Evolutionary conservation across 2,329 filamentous ascomycete species (phyloP).

Genomic region (Fusarium concolor): DNA sequence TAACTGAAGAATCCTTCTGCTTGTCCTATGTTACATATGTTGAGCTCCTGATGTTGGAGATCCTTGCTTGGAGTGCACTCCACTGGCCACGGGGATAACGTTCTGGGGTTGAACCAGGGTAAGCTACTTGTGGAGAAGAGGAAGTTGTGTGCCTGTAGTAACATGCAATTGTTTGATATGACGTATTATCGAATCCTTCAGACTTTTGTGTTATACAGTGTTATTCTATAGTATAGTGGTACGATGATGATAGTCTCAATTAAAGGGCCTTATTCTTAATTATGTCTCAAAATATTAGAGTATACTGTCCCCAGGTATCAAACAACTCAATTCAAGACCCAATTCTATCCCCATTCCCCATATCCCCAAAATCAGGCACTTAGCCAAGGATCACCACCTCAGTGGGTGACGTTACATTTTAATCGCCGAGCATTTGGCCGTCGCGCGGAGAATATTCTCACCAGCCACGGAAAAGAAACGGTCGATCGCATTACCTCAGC

Average conservation of each 20-base stretch:
- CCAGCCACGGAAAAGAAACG: not conserved
- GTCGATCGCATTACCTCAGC: slow-evolving; percentile 7
- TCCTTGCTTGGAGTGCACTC: slow-evolving; percentile 19
- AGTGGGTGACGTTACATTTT: slow-evolving; percentile 26
- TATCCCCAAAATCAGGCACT: not conserved
- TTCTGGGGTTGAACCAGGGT: slow-evolving; percentile 22
- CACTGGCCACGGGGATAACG: slow-evolving; percentile 19
- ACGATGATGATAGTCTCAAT: rapidly evolving
- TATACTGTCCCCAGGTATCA: too few species aligned
- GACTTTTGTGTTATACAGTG: not conserved
- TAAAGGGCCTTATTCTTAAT: rapidly evolving
- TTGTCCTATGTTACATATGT: not conserved
- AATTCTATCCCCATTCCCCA: slow-evolving; percentile 12
- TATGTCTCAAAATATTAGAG: rapidly evolving
- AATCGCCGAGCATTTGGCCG: slow-evolving; percentile 26
- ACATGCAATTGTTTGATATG: slow-evolving; percentile 4
- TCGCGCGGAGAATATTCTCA: not conserved
- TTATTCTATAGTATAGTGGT: not conserved
- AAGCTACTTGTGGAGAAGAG: not conserved
- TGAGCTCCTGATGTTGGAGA: slow-evolving; percentile 29
- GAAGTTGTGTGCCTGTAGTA: not conserved
- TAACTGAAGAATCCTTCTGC: slow-evolving; percentile 5
- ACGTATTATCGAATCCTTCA: not conserved
- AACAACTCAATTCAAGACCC: not conserved
- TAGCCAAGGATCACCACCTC: slow-evolving; percentile 7